phyloP scores from a whole-genome alignment of 2,329 filamentous ascomycete species.

The Alternaria sp. region DNA sequence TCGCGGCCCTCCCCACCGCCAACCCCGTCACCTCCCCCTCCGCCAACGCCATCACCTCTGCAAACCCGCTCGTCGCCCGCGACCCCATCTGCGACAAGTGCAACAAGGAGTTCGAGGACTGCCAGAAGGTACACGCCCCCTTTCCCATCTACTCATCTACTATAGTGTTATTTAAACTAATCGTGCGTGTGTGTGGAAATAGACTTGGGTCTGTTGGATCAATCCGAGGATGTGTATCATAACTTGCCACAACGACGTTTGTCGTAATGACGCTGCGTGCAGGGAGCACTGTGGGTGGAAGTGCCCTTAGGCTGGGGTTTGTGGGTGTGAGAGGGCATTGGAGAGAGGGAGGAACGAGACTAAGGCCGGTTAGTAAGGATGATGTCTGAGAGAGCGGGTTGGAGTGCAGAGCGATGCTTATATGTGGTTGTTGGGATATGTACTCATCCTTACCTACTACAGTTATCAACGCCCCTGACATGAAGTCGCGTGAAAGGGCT shows the following conservation, averaged over 20 bases:
- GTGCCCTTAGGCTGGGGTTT: neutral
- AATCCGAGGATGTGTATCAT: neutral
- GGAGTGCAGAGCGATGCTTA: no score
- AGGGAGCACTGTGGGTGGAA: conserved; percentile 26
- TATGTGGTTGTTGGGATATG: neutral
- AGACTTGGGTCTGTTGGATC: neutral
- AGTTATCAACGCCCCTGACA: neutral
- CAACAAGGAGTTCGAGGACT: neutral
- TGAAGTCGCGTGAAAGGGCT: neutral
- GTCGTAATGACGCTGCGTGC: neutral
- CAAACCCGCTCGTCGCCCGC: neutral
- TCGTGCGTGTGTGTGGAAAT: neutral
- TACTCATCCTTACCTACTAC: neutral
- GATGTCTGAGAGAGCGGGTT: neutral
- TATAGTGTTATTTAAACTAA: neutral
- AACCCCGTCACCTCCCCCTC: neutral
- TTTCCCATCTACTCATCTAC: no score
- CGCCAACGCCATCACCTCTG: neutral
- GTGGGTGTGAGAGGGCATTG: neutral
- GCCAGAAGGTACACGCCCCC: neutral
- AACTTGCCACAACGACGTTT: neutral
- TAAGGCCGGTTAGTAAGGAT: neutral
- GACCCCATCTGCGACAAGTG: neutral
- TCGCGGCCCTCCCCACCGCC: neutral
- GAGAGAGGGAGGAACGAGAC: neutral